These are phyloP conservation scores for Nicotiana sylvestris DNA, from an alignment of 257 asterid genomes.

Conservation along the genomic window DNA sequence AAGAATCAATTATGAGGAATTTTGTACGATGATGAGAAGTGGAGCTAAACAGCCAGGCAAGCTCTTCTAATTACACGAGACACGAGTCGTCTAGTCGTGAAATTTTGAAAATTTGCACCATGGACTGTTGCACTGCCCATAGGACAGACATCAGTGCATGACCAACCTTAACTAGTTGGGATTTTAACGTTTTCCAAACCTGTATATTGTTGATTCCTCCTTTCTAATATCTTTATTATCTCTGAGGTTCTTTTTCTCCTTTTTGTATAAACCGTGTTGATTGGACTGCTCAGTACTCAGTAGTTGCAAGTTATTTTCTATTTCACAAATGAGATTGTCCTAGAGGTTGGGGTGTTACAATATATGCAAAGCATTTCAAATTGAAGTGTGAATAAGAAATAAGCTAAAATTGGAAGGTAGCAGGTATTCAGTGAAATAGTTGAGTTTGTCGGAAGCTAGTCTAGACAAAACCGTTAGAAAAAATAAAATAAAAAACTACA, in stretches of 20 bases:
- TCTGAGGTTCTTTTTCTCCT: not conserved
- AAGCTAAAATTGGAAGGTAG: not conserved
- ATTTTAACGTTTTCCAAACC: not conserved
- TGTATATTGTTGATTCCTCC: slow-evolving; percentile 1
- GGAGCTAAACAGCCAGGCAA: slow-evolving; percentile 50
- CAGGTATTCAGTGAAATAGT: too few relatives aligned
- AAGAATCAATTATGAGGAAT: slow-evolving; percentile 74
- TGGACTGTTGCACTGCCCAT: not conserved
- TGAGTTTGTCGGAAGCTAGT: too few relatives aligned
- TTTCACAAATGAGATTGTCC: not conserved
- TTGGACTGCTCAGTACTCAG: not conserved
- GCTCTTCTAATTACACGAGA: slow-evolving; percentile 31
- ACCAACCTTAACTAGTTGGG: not conserved
- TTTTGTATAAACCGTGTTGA: not conserved
- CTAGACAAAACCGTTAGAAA: too few relatives aligned
- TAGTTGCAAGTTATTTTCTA: not conserved
- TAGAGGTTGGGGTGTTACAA: not conserved
- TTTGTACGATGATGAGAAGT: slow-evolving; percentile 80
- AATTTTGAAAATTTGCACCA: not conserved
- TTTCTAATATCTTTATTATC: not conserved
- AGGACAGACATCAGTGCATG: not conserved
- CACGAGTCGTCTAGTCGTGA: not conserved
- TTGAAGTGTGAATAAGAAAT: not conserved
- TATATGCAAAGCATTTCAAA: not conserved
- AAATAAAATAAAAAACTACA: too few relatives aligned